Evolutionary conservation across 352 stramenopile species (phyloP), one percentile per base, ranked within the genome.

Genomic region (Phytopythium oedochilum): DNA sequence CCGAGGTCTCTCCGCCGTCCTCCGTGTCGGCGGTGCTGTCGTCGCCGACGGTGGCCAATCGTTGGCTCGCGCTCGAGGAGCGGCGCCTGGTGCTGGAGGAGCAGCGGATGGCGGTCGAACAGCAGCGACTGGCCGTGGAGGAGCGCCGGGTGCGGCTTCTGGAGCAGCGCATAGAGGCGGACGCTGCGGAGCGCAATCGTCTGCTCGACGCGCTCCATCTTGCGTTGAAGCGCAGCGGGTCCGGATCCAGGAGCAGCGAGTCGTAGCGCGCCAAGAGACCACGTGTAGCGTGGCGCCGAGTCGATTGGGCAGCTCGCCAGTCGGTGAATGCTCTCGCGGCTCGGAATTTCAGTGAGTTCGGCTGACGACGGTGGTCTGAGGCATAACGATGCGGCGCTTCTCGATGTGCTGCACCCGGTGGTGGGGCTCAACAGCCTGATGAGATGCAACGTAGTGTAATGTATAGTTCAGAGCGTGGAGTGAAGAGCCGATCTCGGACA

Each of bases 11-110:
- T 11, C 8, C 26, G 10, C 32, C 22, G 17, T 36, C 22, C 0
- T 11, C 32, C 2, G 12, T 18, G 35, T n/a, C 5, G 32, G 18
- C 49, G 49, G 25, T 2, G 22, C 34, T 55, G 34, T 46, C 49
- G 32, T 34, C 49, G 10, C 35, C 49, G 32, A 22, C 18, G 32
- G 49, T 46, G 32, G 49, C n/a, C 2, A 34, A 46, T 14, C 49
- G 49, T 14, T 55, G 49, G 49, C 22, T 55, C 32, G 49, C 34
- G 49, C 49, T 55, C 20, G 49, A 55, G 34, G 49, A 55, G 49
- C 34, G 49, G 23, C 49, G 49, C 2, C 15, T 44, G 32, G 14
- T 26, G 49, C 18, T 55, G 22, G 49, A 55, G 22, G 32, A 55
- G 49, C 49, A 55, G 49, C 32, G 35, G 11, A 29, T 55, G 32